Evolutionary conservation across 495 filamentous ascomycete genomes (phyloP), one percentile per base, ranked within the genome.

Genomic region (Haplographium delicatum): DNA sequence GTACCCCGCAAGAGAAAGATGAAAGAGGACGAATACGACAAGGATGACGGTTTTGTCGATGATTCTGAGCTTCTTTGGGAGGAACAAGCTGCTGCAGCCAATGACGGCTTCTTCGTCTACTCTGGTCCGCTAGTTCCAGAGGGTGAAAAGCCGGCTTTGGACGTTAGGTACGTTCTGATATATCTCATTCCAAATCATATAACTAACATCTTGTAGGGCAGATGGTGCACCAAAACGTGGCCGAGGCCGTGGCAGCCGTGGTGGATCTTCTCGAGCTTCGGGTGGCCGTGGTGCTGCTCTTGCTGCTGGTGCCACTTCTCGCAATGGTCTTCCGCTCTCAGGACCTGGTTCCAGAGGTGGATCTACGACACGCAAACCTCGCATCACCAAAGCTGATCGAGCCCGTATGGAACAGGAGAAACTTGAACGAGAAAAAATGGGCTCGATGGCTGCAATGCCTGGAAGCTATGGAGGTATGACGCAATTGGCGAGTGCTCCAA

Each of bases 11-110:
- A 86, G 66, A 73, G 94, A 37, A 86, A 83, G 69, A 86, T 83
- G 75, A 95, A 93, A 70, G 84, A 91, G 54, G 93, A 98, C 59
- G 87, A 95, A 53, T 98, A 98, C 60, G 90, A 96, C 67, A 89
- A 89, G 55, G 88, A 93, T 45, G 93, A 98, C 61, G 91, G 90
- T 27, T 98, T 98, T 64, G 91, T 98, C 47, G 93, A 98, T 62
- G 93, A 98, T 66, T 91, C 88, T 11, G 93, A 98, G 62, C 61
- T 96, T 69, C 78, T 91, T 6, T 98, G 91, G 89, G 89, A 97
- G 68, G 88, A 95, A 66, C 87, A 91, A 64, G 91, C 93, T 18
- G 88, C 90, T 15, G 89, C 90, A 18, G 91, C 87, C 47, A 87
- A 90, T 56, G 94, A 97, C 69, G 86, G 88, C 4, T 93, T 91